Conservation (phyloP, 345 rosid species). For the Eucalyptus erythrocorys region DNA sequence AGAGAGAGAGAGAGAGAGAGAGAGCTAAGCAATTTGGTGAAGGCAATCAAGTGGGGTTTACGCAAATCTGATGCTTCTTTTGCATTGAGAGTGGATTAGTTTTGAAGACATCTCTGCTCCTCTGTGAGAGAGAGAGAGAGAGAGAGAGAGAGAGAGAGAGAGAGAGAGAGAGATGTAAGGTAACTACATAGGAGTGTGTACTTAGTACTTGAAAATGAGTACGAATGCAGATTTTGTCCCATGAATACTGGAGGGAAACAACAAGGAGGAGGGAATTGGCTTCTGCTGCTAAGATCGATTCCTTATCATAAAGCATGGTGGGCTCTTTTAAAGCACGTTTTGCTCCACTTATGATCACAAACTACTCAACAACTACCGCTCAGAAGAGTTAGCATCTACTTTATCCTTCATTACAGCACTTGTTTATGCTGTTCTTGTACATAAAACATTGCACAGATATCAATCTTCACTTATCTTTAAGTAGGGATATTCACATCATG, state of each 20-base stretch:
- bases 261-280: background rate
- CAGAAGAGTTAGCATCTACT: background rate
- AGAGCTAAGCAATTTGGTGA: slow-evolving; percentile 23
- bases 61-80: slow-evolving; percentile 48
- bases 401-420: background rate
- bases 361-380: background rate
- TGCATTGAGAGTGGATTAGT: slow-evolving; percentile 29
- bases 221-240: background rate
- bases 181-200: background rate
- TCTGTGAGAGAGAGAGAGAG: background rate
- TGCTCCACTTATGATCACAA: background rate
- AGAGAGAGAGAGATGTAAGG: background rate
- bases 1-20: slow-evolving; percentile 3
- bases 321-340: background rate
- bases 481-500: background rate
- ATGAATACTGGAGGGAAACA: background rate
- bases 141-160: background rate
- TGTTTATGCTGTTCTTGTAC: background rate
- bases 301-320: background rate
- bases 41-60: slow-evolving; percentile 39
- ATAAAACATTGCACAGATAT: background rate
- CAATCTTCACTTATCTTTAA: background rate
- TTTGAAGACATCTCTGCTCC: slow-evolving; percentile 30
- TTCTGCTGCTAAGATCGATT: background rate
- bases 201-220: background rate